Percentiles rank a stretch among this genome's conserved stretches.
Conservation (phyloP, 2,329 filamentous ascomycete species). For the Phoma sp. region DNA sequence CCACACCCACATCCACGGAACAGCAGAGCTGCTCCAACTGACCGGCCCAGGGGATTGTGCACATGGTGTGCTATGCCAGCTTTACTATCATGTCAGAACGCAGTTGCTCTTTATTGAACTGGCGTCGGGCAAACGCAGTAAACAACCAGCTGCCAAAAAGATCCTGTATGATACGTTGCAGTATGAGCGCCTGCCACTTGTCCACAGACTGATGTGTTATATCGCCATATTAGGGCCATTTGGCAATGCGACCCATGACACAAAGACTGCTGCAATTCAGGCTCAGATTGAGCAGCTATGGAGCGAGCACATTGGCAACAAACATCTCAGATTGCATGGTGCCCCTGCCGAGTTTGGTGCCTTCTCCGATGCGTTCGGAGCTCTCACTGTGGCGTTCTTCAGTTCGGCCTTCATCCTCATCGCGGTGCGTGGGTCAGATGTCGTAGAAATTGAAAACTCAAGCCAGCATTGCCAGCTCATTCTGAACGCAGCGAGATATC, state of each 20-base stretch:
- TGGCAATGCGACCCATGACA: too few species aligned
- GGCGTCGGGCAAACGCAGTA: slow-evolving; percentile 9
- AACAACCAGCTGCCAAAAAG: slow-evolving; percentile 7
- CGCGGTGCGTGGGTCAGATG: neutral
- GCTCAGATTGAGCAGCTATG: slow-evolving; percentile 1
- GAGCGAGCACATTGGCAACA: neutral
- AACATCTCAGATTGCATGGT: neutral
- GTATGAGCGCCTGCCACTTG: slow-evolving; percentile 30
- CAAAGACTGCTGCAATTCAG: neutral
- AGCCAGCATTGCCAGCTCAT: slow-evolving; percentile 14
- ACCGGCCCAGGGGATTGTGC: slow-evolving; percentile 34
- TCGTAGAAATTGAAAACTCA: neutral
- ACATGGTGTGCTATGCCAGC: slow-evolving; percentile 36
- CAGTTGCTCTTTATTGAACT: slow-evolving; percentile 34
- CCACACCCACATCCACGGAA: slow-evolving; percentile 38
- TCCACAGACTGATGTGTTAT: slow-evolving; percentile 34
- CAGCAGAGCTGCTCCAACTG: slow-evolving; percentile 35
- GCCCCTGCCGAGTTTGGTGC: too few species aligned
- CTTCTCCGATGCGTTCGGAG: slow-evolving; percentile 1
- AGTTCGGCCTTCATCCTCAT: neutral
- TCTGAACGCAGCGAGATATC: slow-evolving; percentile 27
- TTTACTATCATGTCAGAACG: slow-evolving; percentile 40
- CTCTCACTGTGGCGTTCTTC: slow-evolving; percentile 6
- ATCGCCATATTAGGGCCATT: slow-evolving; percentile 25
- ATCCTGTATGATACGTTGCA: slow-evolving; percentile 29